phyloP scores from a whole-genome alignment of 257 asterid genomes.

The Scutellaria baicalensis region DNA sequence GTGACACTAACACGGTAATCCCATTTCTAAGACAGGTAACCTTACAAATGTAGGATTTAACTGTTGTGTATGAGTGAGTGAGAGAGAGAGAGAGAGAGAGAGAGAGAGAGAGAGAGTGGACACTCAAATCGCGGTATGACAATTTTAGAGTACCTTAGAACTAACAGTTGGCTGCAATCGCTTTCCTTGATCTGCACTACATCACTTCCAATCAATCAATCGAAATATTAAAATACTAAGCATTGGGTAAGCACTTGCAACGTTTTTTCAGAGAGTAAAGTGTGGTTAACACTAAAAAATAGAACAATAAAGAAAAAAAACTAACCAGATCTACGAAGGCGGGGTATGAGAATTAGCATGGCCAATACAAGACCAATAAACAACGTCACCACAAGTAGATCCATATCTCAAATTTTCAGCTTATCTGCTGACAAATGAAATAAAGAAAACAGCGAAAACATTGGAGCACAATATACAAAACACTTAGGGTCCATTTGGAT shows the following conservation, averaged over 20 bases:
- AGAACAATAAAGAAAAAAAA: neutral
- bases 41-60: too few relatives aligned
- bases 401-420: neutral
- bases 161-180: conserved; percentile 20
- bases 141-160: conserved; percentile 32
- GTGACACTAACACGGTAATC: too few relatives aligned
- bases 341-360: conserved; percentile 36
- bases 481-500: too few relatives aligned
- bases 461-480: too few relatives aligned
- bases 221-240: neutral
- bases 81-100: neutral
- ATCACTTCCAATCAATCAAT: conserved; percentile 16
- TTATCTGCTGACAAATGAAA: neutral
- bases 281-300: neutral
- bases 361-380: conserved; percentile 47
- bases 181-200: conserved; percentile 49
- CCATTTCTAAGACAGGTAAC: too few relatives aligned
- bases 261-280: too few relatives aligned
- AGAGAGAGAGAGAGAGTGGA: neutral
- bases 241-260: too few relatives aligned
- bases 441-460: too few relatives aligned
- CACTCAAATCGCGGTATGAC: neutral
- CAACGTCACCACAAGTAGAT: conserved; percentile 26
- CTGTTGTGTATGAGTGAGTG: too few relatives aligned
- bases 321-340: conserved; percentile 53